These are phyloP conservation scores for Phytopythium mirpurense DNA, from an alignment of 352 stramenopile genomes.

Conservation along the genomic window DNA sequence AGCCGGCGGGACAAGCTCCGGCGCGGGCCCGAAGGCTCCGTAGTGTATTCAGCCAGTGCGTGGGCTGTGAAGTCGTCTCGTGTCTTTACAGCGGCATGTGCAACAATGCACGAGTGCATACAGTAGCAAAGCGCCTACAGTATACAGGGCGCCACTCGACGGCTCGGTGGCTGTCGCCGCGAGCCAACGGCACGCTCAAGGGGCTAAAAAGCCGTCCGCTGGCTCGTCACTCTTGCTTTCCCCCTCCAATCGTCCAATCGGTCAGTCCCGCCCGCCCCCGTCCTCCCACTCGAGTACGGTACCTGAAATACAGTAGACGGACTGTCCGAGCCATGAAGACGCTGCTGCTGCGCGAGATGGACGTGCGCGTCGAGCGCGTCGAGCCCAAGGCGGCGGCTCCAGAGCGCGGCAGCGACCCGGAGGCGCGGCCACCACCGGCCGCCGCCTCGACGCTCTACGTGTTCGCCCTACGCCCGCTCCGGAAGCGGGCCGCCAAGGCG, in stretches of 20 bases:
- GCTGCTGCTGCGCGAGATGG: constrained; percentile 41
- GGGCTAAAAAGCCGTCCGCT: too few species aligned
- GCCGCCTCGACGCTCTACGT: constrained; percentile 37
- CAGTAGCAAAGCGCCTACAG: too few species aligned
- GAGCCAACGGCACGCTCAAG: too few species aligned
- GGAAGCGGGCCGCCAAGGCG: constrained; percentile 5
- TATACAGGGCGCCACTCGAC: too few species aligned
- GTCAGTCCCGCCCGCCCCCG: background rate
- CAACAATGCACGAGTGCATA: too few species aligned
- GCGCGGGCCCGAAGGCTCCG: too few species aligned
- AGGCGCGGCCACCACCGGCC: background rate
- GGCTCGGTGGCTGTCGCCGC: too few species aligned
- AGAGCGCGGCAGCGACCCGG: background rate
- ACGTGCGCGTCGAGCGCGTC: constrained; percentile 38
- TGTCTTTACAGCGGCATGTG: too few species aligned
- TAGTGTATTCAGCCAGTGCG: background rate
- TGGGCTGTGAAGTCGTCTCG: too few species aligned
- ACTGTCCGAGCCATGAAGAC: constrained; percentile 20
- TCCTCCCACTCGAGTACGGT: background rate
- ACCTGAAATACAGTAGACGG: background rate
- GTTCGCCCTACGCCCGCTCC: constrained; percentile 29
- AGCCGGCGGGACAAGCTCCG: background rate
- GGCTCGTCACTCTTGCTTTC: too few species aligned
- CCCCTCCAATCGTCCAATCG: too few species aligned
- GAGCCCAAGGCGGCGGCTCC: background rate